Percentiles rank a stretch among this genome's conserved stretches.
These are phyloP conservation scores for Triangularia setosa DNA, from an alignment of 2,329 filamentous ascomycete genomes.

Conservation along the genomic window DNA sequence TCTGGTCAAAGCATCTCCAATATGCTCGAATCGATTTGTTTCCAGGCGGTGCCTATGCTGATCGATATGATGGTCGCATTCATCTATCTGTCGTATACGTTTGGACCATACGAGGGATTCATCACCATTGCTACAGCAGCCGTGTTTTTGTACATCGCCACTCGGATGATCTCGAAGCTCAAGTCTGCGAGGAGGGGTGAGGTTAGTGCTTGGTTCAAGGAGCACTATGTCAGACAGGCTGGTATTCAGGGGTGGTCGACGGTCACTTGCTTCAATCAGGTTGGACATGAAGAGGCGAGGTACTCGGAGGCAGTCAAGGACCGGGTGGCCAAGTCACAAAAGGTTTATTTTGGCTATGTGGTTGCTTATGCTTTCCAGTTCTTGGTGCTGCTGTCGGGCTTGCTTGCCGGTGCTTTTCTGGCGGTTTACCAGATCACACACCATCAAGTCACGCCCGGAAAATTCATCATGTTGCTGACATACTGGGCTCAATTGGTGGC, in stretches of 20 bases:
- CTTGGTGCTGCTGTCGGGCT: constrained; percentile 63
- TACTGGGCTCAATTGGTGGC: constrained; percentile 72
- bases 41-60: constrained; percentile 56
- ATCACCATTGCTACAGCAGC: constrained; percentile 57
- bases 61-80: constrained; percentile 58
- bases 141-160: constrained; percentile 53
- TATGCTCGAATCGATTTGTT: constrained; percentile 55
- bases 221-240: constrained; percentile 52
- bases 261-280: constrained; percentile 57
- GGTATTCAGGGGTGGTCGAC: constrained; percentile 58
- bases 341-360: constrained; percentile 43
- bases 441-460: constrained; percentile 57
- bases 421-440: constrained; percentile 63
- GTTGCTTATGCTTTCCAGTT: constrained; percentile 54
- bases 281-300: constrained; percentile 52
- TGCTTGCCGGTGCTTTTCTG: constrained; percentile 59
- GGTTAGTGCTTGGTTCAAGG: constrained; percentile 51
- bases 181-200: constrained; percentile 48
- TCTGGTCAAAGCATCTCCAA: constrained; percentile 52
- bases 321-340: constrained; percentile 36
- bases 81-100: constrained; percentile 54
- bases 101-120: constrained; percentile 59
- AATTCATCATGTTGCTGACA: constrained; percentile 67
- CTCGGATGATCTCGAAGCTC: constrained; percentile 48
- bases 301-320: constrained; percentile 49